A percentile compares a stretch with the other conserved stretches of the same genome.
Evolutionary conservation across 805 yeast species (phyloP).

Genomic region (Metschnikowia aberdeeniae): DNA sequence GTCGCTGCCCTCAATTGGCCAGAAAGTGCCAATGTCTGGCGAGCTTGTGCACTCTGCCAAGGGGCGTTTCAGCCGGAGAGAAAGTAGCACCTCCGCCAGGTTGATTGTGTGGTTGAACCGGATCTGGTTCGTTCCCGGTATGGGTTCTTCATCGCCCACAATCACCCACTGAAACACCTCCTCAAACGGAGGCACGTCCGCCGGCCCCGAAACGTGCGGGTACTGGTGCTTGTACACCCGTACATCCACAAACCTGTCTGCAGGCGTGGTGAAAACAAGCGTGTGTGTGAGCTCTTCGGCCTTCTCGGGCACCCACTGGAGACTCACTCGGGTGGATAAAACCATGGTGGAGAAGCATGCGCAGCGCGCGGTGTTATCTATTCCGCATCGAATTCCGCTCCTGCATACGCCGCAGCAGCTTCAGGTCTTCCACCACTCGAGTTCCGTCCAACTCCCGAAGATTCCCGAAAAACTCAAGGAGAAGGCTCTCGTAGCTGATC

Average conservation of each 20-base stretch:
- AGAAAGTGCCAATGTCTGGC: slow-evolving; percentile 47
- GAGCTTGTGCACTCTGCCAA: slow-evolving; percentile 23
- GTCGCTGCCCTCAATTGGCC: slow-evolving; percentile 30
- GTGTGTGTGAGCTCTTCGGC: slow-evolving; percentile 46
- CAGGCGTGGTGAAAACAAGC: slow-evolving; percentile 44
- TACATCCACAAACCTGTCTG: slow-evolving; percentile 46
- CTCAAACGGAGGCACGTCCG: slow-evolving; percentile 15
- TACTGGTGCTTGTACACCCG: slow-evolving; percentile 23
- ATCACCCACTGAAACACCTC: slow-evolving; percentile 54
- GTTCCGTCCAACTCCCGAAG: slow-evolving; percentile 38
- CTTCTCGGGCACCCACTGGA: slow-evolving; percentile 48
- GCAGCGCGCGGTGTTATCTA: background rate
- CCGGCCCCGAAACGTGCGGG: slow-evolving; percentile 10
- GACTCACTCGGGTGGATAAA: slow-evolving; percentile 45
- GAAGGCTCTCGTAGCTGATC: slow-evolving; percentile 31
- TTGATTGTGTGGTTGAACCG: slow-evolving; percentile 43
- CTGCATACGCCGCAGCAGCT: background rate
- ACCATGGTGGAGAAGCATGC: slow-evolving; percentile 16
- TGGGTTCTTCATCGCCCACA: slow-evolving; percentile 44
- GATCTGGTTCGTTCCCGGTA: slow-evolving; percentile 32
- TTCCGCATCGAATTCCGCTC: slow-evolving; percentile 2
- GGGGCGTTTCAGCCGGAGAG: slow-evolving; percentile 29
- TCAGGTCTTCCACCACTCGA: slow-evolving; percentile 9
- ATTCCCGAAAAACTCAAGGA: slow-evolving; percentile 30
- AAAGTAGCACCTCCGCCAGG: slow-evolving; percentile 31